Evolutionary conservation across 495 filamentous ascomycete species (phyloP), one percentile per base, ranked within the genome.

Genomic region (Aspergillus homomorphus): DNA sequence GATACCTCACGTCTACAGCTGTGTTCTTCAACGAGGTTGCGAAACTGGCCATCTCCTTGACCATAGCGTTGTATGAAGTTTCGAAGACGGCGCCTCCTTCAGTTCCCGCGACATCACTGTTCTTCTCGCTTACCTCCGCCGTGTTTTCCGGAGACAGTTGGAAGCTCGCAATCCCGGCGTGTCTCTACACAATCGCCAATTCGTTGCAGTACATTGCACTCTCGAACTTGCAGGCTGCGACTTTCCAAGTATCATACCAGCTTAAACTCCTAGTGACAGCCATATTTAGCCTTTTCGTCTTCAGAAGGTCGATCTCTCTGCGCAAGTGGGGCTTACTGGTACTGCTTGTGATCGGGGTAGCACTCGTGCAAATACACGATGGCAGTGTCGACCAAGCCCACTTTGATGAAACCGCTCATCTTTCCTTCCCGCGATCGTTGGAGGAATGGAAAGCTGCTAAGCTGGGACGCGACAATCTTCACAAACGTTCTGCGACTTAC

Each of bases 111-210:
- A 89, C 89, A 3, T 85, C 88, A 21, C 81, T 96, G 21, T 87
- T 96, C 71, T 84, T 83, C 60, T 85, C 89, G 60, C 83, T 98
- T n/a, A 87, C 82, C 62, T 82, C 79, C 48, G 83, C 88, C 15
- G 87, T 96, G 0, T 96, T 97, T 68, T 87, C 89, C 3, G 86
- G 88, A n/a, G 94, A 98, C 63, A 90, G 90, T 64, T 98, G 94
- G 94, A 97, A 97, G 72, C 69, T 98, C 61, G 91, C 90, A 5
- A 88, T 98, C 41, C 93, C 94, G 0, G 94, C 92, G 8, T 80
- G 84, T 44, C 79, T 98, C 2, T 97, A 96, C 67, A 96, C 94
- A 0, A 62, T 96, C 23, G 89, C 96, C 65, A 97, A 96, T 67
- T 89, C 87, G 4, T 74, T 98, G 19, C 91, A 97, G 72, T 98